Percentiles rank a stretch among this genome's conserved stretches.
These are phyloP conservation scores for Amoebophrya sp. DNA, from an alignment of 169 alveolate genomes.

Conservation along the genomic window DNA sequence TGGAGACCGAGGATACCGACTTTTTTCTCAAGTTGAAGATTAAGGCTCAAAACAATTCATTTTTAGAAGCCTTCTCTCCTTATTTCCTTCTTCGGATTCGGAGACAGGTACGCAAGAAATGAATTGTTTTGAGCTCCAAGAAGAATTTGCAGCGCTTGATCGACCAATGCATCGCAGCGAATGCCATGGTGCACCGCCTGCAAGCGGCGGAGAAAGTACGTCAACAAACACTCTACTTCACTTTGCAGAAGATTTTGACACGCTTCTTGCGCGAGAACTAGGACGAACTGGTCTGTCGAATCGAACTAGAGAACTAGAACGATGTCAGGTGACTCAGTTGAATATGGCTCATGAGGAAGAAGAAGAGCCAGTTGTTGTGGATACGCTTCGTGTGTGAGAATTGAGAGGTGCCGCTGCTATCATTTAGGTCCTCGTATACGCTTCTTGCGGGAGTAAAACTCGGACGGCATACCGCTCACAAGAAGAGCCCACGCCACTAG, in stretches of 20 bases:
- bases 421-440: neutral
- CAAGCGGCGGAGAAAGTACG: neutral
- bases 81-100: no score
- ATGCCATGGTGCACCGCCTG: neutral
- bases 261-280: neutral
- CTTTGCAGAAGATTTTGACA: neutral
- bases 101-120: no score
- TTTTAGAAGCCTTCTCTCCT: no score
- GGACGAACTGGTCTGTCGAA: neutral
- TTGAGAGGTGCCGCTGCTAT: neutral
- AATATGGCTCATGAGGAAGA: no score
- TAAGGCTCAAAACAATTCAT: no score
- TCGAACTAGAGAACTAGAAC: neutral
- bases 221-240: neutral
- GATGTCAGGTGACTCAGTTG: neutral
- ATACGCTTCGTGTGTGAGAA: neutral
- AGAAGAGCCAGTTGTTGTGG: no score
- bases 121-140: no score
- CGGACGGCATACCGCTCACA: no score
- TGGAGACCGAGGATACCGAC: conserved; percentile 9
- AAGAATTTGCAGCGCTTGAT: conserved; percentile 2
- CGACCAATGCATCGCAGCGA: neutral
- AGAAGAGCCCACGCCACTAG: no score
- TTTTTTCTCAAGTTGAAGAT: neutral
- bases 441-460: no score